Evolutionary conservation across 2,329 filamentous ascomycete genomes (phyloP).

Genomic region (Aspergillus fischeri): DNA sequence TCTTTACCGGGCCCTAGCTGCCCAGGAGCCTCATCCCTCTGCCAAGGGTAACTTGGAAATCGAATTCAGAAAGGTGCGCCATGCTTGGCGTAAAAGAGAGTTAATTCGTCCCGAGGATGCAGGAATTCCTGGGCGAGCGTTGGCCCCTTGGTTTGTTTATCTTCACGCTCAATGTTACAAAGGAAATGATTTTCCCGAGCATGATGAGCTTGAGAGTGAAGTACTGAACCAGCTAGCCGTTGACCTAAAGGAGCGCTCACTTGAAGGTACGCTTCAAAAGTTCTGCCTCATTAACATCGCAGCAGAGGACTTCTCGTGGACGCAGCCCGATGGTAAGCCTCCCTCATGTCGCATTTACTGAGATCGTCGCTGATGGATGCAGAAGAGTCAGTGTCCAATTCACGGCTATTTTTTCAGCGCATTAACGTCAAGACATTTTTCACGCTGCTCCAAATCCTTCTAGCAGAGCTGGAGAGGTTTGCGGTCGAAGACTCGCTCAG

Average conservation of each 20-base stretch:
- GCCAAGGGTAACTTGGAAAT: constrained; percentile 72
- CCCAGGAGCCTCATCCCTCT: constrained; percentile 68
- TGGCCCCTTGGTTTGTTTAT: constrained; percentile 77
- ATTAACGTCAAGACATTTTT: constrained; percentile 77
- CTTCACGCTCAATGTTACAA: constrained; percentile 82
- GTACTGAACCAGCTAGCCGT: constrained; percentile 73
- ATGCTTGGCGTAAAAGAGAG: constrained; percentile 54
- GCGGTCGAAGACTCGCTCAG: constrained; percentile 47
- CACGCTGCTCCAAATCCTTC: constrained; percentile 64
- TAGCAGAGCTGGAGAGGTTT: constrained; percentile 63
- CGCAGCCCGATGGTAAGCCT: constrained; percentile 54
- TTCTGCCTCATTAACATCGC: constrained; percentile 83
- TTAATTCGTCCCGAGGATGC: constrained; percentile 49
- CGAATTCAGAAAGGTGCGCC: constrained; percentile 67
- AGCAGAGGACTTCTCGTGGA: constrained; percentile 68
- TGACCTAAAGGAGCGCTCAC: constrained; percentile 64
- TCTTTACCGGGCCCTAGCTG: constrained; percentile 76
- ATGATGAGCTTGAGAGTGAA: constrained; percentile 79
- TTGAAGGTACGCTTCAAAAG: constrained; percentile 66
- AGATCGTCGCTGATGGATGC: constrained; percentile 13
- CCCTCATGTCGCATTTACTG: constrained; percentile 4
- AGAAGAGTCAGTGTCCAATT: constrained; percentile 48
- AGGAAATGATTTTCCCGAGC: constrained; percentile 68
- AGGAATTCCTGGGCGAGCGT: constrained; percentile 49
- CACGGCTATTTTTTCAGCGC: constrained; percentile 60